Evolutionary conservation across 2,329 filamentous ascomycete species (phyloP).

Genomic region (Hymenotorrendiella dingleyae): DNA sequence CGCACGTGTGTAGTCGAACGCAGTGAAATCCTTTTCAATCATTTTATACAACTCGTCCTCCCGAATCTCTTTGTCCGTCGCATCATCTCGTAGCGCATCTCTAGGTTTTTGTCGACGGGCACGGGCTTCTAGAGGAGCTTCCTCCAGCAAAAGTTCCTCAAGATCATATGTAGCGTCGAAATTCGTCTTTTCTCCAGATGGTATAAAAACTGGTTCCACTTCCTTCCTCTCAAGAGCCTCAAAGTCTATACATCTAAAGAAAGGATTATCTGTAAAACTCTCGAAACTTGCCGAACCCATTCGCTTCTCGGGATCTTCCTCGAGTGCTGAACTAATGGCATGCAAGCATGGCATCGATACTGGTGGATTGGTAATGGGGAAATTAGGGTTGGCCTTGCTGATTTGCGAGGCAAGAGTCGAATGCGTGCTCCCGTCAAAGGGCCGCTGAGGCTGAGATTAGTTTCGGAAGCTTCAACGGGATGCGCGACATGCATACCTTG

Average conservation of each 20-base stretch:
- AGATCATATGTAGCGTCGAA: slow-evolving; percentile 98
- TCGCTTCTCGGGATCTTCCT: slow-evolving; percentile 71
- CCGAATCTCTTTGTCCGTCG: slow-evolving; percentile 88
- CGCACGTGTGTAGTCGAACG: slow-evolving; percentile 88
- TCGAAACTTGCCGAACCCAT: slow-evolving; percentile 80
- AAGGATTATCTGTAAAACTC: slow-evolving; percentile 80
- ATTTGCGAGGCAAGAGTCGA: slow-evolving; percentile 75
- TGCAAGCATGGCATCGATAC: slow-evolving; percentile 85
- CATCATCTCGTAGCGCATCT: slow-evolving; percentile 86
- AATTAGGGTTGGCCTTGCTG: slow-evolving; percentile 74
- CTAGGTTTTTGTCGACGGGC: slow-evolving; percentile 90
- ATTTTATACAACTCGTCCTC: slow-evolving; percentile 90
- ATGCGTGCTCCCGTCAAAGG: slow-evolving; percentile 87
- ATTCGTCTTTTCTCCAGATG: slow-evolving; percentile 96
- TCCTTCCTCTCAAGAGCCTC: slow-evolving; percentile 77
- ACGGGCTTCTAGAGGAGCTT: slow-evolving; percentile 88
- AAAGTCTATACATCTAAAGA: slow-evolving; percentile 85
- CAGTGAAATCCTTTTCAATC: slow-evolving; percentile 90
- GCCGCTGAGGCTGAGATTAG: slow-evolving; percentile 56
- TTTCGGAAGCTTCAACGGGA: background rate
- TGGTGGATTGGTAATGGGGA: slow-evolving; percentile 85
- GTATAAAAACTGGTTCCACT: slow-evolving; percentile 84
- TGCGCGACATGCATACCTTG: slow-evolving; percentile 55
- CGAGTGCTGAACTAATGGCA: slow-evolving; percentile 77
- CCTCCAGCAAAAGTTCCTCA: slow-evolving; percentile 87